Evolutionary conservation across 2,329 filamentous ascomycete species (phyloP).

Genomic region (Calycina herbarum): DNA sequence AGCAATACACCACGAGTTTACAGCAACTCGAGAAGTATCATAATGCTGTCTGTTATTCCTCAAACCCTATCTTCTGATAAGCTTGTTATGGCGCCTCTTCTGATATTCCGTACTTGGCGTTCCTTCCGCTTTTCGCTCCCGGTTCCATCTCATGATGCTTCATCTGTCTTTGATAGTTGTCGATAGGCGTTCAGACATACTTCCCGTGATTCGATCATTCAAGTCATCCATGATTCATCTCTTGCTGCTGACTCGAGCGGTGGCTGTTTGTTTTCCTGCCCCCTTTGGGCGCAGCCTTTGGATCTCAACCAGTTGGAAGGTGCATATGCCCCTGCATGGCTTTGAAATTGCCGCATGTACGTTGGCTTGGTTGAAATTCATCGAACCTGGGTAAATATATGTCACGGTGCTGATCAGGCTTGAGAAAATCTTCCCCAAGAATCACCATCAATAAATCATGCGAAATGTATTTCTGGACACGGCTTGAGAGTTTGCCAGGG

Average conservation of each 20-base stretch:
- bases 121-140: background rate
- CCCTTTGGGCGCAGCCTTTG: constrained; percentile 1
- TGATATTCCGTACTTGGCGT: background rate
- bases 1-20: background rate
- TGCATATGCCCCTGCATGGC: background rate
- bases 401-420: background rate
- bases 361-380: background rate
- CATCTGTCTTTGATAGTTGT: background rate
- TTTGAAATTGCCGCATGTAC: background rate
- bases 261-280: background rate
- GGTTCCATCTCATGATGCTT: background rate
- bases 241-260: constrained; percentile 6
- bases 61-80: background rate
- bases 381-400: background rate
- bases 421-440: background rate
- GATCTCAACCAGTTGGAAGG: background rate
- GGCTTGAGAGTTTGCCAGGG: background rate
- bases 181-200: constrained; percentile 6
- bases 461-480: constrained; percentile 11
- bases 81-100: background rate
- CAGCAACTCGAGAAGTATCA: background rate
- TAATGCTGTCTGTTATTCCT: background rate
- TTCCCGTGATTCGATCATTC: background rate
- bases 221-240: background rate
- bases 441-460: constrained; percentile 5